Conservation (phyloP, 2,329 filamentous ascomycete genomes). For the Sclerotinia minor region DNA sequence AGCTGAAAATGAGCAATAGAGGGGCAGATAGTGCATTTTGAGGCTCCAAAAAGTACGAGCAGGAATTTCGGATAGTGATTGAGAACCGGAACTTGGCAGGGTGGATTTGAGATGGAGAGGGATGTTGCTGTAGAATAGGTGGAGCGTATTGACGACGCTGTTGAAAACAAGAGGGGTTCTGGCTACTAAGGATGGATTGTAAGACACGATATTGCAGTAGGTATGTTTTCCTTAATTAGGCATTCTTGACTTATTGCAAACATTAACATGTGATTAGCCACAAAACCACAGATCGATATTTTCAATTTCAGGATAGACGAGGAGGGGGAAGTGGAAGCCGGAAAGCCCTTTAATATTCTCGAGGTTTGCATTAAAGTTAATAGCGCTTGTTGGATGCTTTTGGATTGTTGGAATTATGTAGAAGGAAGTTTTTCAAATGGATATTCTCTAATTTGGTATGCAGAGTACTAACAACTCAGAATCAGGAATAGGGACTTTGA, state of each 20-base stretch:
- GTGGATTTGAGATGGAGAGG: neutral
- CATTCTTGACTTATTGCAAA: neutral
- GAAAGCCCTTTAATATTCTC: neutral
- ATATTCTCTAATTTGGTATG: neutral
- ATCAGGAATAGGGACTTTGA: neutral
- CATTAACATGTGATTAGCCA: neutral
- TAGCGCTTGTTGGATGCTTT: neutral
- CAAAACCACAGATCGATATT: neutral
- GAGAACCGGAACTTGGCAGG: neutral
- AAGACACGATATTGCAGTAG: neutral
- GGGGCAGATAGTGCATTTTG: neutral
- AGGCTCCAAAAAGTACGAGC: neutral
- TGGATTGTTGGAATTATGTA: neutral
- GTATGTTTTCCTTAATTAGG: neutral
- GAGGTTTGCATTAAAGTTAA: neutral
- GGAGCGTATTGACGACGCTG: neutral
- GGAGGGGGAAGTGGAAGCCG: neutral
- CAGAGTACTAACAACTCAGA: neutral
- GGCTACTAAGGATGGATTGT: neutral
- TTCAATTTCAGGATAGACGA: neutral
- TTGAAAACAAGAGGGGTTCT: neutral
- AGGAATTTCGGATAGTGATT: neutral
- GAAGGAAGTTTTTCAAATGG: neutral
- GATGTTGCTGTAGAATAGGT: neutral
- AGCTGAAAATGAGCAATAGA: conserved; percentile 18